These are phyloP conservation scores for Leccinum cinnamomeum DNA, from an alignment of 1,284 basidiomycete genomes.

Conservation along the genomic window DNA sequence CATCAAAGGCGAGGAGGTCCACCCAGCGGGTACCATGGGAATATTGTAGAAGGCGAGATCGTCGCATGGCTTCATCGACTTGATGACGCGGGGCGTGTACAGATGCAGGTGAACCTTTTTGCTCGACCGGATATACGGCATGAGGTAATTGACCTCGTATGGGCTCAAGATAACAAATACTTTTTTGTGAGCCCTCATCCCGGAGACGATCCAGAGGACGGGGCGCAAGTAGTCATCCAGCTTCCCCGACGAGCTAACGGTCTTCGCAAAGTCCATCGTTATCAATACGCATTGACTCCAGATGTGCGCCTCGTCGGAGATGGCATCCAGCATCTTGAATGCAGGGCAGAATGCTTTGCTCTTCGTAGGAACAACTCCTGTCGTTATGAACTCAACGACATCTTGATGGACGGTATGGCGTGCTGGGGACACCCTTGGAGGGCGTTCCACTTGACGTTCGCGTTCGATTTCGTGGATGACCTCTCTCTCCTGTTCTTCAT, in stretches of 20 bases:
- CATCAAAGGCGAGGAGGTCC: conserved; percentile 10
- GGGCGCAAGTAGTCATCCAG: conserved; percentile 41
- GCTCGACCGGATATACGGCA: too few species aligned
- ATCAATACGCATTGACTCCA: conserved; percentile 27
- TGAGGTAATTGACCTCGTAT: conserved; percentile 39
- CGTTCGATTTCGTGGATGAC: conserved; percentile 44
- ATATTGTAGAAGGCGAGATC: too few species aligned
- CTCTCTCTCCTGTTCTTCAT: conserved; percentile 56
- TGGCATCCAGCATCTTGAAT: conserved; percentile 19
- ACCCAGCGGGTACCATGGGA: too few species aligned
- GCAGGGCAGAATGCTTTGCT: conserved; percentile 8
- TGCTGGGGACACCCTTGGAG: conserved; percentile 25
- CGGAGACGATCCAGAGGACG: conserved; percentile 45
- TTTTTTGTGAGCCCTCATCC: background rate
- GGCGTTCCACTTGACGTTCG: conserved; percentile 41
- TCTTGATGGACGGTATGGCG: conserved; percentile 25
- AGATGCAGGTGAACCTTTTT: too few species aligned
- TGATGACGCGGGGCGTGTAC: too few species aligned
- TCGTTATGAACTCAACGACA: conserved; percentile 26
- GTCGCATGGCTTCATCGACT: too few species aligned
- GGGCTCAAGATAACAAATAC: conserved; percentile 46
- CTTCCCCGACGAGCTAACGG: background rate
- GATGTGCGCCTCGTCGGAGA: conserved; percentile 10
- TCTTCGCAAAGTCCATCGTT: conserved; percentile 34
- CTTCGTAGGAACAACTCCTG: conserved; percentile 17